These are phyloP conservation scores for Punica granatum DNA, from an alignment of 345 rosid species.

Conservation along the genomic window DNA sequence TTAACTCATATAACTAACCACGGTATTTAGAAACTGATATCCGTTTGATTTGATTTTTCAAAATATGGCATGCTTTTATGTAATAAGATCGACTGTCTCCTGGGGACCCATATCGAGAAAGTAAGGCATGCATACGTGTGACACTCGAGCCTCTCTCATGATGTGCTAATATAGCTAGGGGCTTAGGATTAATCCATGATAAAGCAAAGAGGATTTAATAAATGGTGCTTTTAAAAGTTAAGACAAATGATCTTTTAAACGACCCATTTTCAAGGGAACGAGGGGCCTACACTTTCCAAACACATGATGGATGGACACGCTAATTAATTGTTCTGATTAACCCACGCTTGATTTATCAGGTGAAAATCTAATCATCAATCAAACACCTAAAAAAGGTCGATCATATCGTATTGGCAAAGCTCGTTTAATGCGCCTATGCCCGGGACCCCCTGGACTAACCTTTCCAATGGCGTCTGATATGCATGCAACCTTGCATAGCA, in stretches of 20 bases:
- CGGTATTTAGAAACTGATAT: no score
- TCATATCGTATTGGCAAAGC: neutral
- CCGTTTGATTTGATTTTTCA: no score
- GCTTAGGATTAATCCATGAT: neutral
- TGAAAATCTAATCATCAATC: neutral
- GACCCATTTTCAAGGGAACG: neutral
- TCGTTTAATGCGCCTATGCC: neutral
- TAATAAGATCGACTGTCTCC: no score
- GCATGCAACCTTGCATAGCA: neutral
- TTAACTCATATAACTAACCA: no score
- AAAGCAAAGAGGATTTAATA: neutral
- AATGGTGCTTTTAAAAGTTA: neutral
- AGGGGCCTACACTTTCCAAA: neutral
- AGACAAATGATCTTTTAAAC: neutral
- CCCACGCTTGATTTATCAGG: neutral
- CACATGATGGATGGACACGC: neutral
- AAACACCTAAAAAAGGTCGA: neutral
- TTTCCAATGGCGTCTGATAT: neutral
- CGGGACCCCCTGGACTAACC: neutral
- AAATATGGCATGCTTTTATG: no score
- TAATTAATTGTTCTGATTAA: neutral
- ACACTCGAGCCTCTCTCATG: no score
- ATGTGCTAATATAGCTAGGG: no score
- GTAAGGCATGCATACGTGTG: no score
- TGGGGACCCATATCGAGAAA: no score